These are phyloP conservation scores for Eutypa lata DNA, from an alignment of 2,329 filamentous ascomycete species.

Conservation along the genomic window DNA sequence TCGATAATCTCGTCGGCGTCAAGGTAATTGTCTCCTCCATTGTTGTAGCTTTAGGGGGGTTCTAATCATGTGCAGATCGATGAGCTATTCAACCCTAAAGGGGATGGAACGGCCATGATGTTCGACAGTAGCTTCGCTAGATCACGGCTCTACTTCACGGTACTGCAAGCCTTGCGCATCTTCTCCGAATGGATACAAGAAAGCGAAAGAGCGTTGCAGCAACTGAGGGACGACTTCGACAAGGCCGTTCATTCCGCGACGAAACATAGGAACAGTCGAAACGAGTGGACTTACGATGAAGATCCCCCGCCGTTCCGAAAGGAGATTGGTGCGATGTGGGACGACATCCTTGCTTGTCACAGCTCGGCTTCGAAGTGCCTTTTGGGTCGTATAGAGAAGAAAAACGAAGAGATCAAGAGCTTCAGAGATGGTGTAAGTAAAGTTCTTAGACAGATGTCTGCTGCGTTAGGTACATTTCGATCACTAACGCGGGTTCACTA, in stretches of 20 bases:
- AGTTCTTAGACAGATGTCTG: too few species aligned
- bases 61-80: conserved; percentile 3
- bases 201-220: conserved; percentile 11
- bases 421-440: conserved; percentile 1
- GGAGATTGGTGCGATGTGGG: conserved; percentile 8
- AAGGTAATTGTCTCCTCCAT: conserved; percentile 3
- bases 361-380: conserved; percentile 1
- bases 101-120: conserved; percentile 7
- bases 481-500: neutral
- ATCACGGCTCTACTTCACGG: conserved; percentile 11
- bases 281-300: neutral
- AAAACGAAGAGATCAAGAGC: conserved; percentile 3
- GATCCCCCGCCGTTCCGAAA: conserved; percentile 1
- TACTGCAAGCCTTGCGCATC: conserved; percentile 11
- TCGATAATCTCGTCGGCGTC: conserved; percentile 10
- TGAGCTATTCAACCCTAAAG: conserved; percentile 9
- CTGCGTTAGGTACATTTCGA: too few species aligned
- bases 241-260: neutral
- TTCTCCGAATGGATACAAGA: conserved; percentile 14
- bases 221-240: conserved; percentile 8
- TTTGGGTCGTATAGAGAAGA: conserved; percentile 1
- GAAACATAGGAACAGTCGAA: neutral
- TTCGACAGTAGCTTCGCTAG: conserved; percentile 13
- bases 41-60: neutral
- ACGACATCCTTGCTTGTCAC: conserved; percentile 6